Conservation (phyloP, 768 basidiomycete species). For the Pulveroboletus sp. region DNA sequence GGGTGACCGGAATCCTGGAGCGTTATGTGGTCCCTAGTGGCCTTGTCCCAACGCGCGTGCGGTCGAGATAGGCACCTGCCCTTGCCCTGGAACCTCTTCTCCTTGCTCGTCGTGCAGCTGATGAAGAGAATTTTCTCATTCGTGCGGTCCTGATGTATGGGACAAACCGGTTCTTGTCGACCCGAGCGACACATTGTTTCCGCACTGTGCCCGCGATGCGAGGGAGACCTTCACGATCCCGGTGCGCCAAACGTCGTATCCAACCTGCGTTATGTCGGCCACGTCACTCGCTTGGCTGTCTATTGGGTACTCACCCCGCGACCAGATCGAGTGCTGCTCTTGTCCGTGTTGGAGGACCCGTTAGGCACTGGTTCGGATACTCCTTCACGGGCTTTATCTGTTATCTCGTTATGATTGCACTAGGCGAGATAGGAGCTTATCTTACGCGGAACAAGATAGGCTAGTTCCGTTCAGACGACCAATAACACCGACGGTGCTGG, state of each 20-base stretch:
- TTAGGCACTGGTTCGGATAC: conserved; percentile 40
- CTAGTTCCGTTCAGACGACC: conserved; percentile 51
- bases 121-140: background rate
- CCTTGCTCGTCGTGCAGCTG: background rate
- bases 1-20: background rate
- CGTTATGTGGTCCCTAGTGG: background rate
- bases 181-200: conserved; percentile 27
- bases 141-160: background rate
- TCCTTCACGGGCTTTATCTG: conserved; percentile 51
- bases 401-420: conserved; percentile 45
- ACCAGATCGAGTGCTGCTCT: conserved; percentile 38
- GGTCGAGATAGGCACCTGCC: background rate
- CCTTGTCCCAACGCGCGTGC: background rate
- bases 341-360: conserved; percentile 45
- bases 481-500: conserved; percentile 58
- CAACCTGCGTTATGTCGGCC: background rate
- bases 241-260: conserved; percentile 21
- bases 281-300: conserved; percentile 38
- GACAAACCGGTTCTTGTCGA: conserved; percentile 26
- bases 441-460: conserved; percentile 55
- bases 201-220: too few relatives aligned
- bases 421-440: conserved; percentile 35
- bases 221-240: conserved; percentile 32
- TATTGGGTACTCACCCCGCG: conserved; percentile 53
- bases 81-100: background rate